Base-by-base conservation (phyloP, 1,139 yeast genomes). In the Kodamaea plutei region DNA sequence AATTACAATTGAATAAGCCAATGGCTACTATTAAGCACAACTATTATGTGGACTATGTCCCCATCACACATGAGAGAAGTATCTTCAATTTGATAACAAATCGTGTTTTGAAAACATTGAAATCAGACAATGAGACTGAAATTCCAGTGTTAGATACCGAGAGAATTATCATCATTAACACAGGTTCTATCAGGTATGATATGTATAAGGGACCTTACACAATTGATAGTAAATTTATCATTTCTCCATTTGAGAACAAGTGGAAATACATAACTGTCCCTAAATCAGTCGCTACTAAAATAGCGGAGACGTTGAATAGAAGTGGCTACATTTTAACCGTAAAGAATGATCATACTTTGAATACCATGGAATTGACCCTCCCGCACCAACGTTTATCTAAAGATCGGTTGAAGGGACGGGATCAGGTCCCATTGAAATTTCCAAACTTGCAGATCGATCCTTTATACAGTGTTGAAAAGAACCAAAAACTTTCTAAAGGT, bases 171-270 rank as follows among this genome's bases (percentile, higher is more conserved):
- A 59, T 84, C 28, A 75, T 87, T 37, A 91, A 91, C 50, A 83
- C 96, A 0, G 97, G 97, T 1, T 83, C 95, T 0, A 71, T 91
- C 4, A 72, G 98, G 30, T 91, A 85, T 52, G 97, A 91, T 52
- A 58, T 91, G 34, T 84, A 83, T 60, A 76, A 81, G 52, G 98
- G 97, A 0, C 78, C 81, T 1, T 91, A 82, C 51, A 88, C 95
- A 0, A 59, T 65, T 25, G 95, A 89, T 54, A 70, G 93, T 1
- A 83, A 84, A 38, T 91, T 68, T 50, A 85, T 84, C 28, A 84
- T 91, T 0, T 80, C 95, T 0, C 97, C 98, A 0, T 91, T 88
- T 56, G 67, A 73, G 34, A 88, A 88, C 50, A 69, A 71, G 31
- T 91, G 97, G 97, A 68, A 64, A 18, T 69, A 67, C 33, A 48